Conservation (phyloP, 2,329 filamentous ascomycete species). For the Fusarium pilosicola region DNA sequence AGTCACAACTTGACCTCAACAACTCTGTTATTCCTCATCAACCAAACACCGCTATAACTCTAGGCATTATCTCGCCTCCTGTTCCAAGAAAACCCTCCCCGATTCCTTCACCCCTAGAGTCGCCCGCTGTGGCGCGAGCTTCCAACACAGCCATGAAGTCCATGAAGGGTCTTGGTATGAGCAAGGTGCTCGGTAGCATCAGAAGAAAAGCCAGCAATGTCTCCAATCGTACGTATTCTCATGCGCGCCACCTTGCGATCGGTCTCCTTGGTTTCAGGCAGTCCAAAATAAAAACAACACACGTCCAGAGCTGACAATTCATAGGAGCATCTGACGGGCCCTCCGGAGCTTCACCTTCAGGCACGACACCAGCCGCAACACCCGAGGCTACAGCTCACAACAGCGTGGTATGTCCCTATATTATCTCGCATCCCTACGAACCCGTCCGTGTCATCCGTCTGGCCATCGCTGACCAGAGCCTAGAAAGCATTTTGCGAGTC, state of each 20-base stretch:
- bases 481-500: slow-evolving; percentile 87
- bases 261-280: background rate
- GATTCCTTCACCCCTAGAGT: slow-evolving; percentile 4
- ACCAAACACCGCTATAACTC: background rate
- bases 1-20: background rate
- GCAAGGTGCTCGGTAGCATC: slow-evolving; percentile 66
- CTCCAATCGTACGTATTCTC: slow-evolving; percentile 36
- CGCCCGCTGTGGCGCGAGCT: slow-evolving; percentile 39
- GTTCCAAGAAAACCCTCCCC: slow-evolving; percentile 9
- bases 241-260: slow-evolving; percentile 1
- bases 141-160: slow-evolving; percentile 50
- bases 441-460: slow-evolving; percentile 6
- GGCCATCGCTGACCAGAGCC: slow-evolving; percentile 34
- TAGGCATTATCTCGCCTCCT: slow-evolving; percentile 5
- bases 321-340: slow-evolving; percentile 31
- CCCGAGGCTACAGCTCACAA: slow-evolving; percentile 74
- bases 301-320: background rate
- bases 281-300: slow-evolving; percentile 10
- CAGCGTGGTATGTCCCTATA: slow-evolving; percentile 68
- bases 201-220: slow-evolving; percentile 56
- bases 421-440: slow-evolving; percentile 9
- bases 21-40: background rate
- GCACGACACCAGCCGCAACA: slow-evolving; percentile 59
- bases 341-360: slow-evolving; percentile 45
- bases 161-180: slow-evolving; percentile 65